Conservation (phyloP, 1,284 basidiomycete species). For the Malassezia brasiliensis region DNA sequence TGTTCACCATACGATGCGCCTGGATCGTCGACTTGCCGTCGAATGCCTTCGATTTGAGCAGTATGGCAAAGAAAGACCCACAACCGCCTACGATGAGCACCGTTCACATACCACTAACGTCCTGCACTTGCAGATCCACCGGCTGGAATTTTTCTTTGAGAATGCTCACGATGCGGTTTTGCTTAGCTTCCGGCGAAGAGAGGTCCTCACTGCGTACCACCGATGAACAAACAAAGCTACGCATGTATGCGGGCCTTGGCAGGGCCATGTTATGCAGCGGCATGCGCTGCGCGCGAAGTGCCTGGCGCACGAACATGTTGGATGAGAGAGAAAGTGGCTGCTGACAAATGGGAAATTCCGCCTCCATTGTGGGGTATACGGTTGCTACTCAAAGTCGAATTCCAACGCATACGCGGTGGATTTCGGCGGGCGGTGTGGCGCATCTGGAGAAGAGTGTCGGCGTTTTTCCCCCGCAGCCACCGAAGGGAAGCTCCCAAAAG, state of each 20-base stretch:
- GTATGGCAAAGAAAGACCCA: slow-evolving; percentile 89
- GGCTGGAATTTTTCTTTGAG: slow-evolving; percentile 56
- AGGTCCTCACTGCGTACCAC: background rate
- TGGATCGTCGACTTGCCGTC: slow-evolving; percentile 77
- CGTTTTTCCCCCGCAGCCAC: slow-evolving; percentile 83
- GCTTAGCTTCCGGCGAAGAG: slow-evolving; percentile 8
- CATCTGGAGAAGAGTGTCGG: slow-evolving; percentile 1
- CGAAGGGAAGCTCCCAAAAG: slow-evolving; percentile 91
- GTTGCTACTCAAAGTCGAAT: slow-evolving; percentile 13
- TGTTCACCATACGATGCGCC: slow-evolving; percentile 85
- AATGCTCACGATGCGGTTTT: slow-evolving; percentile 8
- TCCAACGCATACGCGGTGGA: slow-evolving; percentile 19
- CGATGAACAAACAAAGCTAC: background rate
- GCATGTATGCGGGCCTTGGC: background rate
- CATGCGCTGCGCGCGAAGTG: background rate
- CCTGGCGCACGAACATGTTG: background rate
- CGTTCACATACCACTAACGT: slow-evolving; percentile 52
- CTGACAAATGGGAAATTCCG: background rate
- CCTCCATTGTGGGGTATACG: background rate
- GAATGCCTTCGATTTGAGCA: slow-evolving; percentile 73
- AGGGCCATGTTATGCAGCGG: too few species aligned
- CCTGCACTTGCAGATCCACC: slow-evolving; percentile 34
- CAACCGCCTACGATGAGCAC: slow-evolving; percentile 61
- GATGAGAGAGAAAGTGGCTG: background rate
- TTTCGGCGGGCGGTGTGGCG: slow-evolving; percentile 3